Base-by-base conservation (phyloP, 75 land plant genomes). In the Pinus taeda region DNA sequence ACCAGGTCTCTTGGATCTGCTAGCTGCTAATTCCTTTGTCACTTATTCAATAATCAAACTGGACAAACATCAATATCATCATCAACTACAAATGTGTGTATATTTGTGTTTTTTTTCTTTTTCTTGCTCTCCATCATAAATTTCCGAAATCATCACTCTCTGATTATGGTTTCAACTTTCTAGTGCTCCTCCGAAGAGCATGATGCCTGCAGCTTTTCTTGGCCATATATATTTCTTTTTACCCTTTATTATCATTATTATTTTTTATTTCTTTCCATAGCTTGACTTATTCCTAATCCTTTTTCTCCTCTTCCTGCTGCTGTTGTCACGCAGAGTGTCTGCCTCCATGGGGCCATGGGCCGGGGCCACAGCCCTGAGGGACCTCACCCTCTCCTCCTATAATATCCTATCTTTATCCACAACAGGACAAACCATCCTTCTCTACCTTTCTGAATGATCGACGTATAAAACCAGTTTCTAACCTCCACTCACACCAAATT, bases 341-440 rank as follows among this genome's bases (percentile, higher is more conserved):
- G 78, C 71, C 78, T 72, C 71, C 17, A 70, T 77, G 79, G 59
- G 79, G 75, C 75, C 75, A 72, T 37, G 17, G 15, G 42, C 24
- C 15, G 79, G 79, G 79, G 39, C 79, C 75, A 71, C 75, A 42
- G 74, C 20, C 60, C 60, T n/a, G 75, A 71, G 71, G 79, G 74
- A 49, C 75, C 79, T 78, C 59, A 78, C 79, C 75, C 75, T 78
- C 79, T 78, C 75, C 79, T 76, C 64, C 77, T 76, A 74, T 76
- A 59, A 24, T 59, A 59, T 76, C 77, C 24, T 76, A 76, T 76
- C 77, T 76, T 59, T 60, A 59, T 59, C 20, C 77, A 37, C 77
- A 59, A 17, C 29, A 69, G 49, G 77, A 76, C 77, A 76, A 76
- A 71, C 55, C 72, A 69, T 69, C 72, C 72, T 69, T 57, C 79